Conservation (phyloP, 2,329 filamentous ascomycete genomes). For the Chalara sp. region DNA sequence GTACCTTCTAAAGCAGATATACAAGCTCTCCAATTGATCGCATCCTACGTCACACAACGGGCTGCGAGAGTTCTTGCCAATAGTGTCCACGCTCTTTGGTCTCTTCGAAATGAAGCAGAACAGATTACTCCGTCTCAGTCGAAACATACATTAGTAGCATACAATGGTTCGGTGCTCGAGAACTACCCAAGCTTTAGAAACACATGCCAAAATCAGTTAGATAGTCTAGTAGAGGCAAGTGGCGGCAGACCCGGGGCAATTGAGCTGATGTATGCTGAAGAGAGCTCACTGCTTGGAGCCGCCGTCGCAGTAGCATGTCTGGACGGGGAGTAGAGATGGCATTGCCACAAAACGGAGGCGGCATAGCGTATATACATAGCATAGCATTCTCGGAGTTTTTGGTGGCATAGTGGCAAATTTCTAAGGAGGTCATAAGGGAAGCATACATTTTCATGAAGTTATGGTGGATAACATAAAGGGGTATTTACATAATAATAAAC, state of each 20-base stretch:
- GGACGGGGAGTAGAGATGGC: constrained; percentile 8
- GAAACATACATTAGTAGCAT: constrained; percentile 57
- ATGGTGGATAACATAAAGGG: no score
- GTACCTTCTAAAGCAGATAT: constrained; percentile 43
- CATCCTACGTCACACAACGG: constrained; percentile 47
- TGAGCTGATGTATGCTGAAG: constrained; percentile 60
- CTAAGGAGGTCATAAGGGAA: no score
- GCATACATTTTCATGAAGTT: no score
- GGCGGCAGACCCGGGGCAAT: constrained; percentile 38
- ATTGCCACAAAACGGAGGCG: neutral
- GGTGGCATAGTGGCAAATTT: no score
- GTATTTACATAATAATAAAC: no score
- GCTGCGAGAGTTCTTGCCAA: constrained; percentile 54
- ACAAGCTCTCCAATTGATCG: constrained; percentile 43
- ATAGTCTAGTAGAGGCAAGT: constrained; percentile 45
- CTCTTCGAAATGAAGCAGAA: constrained; percentile 43
- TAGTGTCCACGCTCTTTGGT: constrained; percentile 53
- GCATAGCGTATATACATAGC: neutral
- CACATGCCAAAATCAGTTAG: constrained; percentile 56
- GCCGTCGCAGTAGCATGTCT: constrained; percentile 58
- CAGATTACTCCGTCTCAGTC: constrained; percentile 23
- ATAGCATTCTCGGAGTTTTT: neutral
- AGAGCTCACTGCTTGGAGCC: constrained; percentile 70
- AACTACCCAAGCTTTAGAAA: constrained; percentile 64
- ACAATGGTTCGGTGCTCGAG: constrained; percentile 74